These are phyloP conservation scores for Gonium pectorale DNA, from an alignment of 139 green algal species.

Conservation along the genomic window DNA sequence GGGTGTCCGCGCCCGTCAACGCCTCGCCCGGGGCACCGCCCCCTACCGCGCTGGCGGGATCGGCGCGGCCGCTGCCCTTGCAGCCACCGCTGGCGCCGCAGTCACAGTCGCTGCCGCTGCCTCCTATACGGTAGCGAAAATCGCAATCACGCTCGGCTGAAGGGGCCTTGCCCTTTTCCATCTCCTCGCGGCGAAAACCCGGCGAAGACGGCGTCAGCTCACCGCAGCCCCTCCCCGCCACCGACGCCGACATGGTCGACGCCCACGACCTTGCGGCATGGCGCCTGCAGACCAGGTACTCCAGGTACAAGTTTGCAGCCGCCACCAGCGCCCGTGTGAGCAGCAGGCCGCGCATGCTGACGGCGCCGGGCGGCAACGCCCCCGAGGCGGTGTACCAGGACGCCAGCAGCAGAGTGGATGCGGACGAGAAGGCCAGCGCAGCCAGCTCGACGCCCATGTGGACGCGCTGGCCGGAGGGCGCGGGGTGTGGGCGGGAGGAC, in stretches of 20 bases:
- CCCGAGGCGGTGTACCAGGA: background rate
- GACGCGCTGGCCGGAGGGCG: background rate
- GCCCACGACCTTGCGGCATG: too few relatives aligned
- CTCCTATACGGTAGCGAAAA: background rate
- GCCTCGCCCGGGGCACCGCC: too few relatives aligned
- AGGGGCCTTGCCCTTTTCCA: too few relatives aligned
- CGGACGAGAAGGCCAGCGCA: background rate
- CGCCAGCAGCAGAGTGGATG: background rate
- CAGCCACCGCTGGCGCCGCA: background rate
- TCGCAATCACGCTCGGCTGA: too few relatives aligned
- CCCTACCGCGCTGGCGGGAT: too few relatives aligned
- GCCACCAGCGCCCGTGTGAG: background rate
- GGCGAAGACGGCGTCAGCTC: too few relatives aligned
- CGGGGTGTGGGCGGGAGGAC: background rate
- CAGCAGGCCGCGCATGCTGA: conserved; percentile 4
- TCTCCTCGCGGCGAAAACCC: too few relatives aligned
- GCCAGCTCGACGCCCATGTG: conserved; percentile 11
- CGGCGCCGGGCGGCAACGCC: background rate
- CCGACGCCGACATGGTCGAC: too few relatives aligned
- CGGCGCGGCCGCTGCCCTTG: background rate
- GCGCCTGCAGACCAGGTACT: background rate
- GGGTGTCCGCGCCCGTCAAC: too few relatives aligned
- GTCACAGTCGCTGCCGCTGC: background rate
- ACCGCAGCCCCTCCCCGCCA: too few relatives aligned
- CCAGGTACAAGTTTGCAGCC: background rate